Evolutionary conservation across 108 stramenopile species (phyloP).

Genomic region (Hondaea fermentalgiana): DNA sequence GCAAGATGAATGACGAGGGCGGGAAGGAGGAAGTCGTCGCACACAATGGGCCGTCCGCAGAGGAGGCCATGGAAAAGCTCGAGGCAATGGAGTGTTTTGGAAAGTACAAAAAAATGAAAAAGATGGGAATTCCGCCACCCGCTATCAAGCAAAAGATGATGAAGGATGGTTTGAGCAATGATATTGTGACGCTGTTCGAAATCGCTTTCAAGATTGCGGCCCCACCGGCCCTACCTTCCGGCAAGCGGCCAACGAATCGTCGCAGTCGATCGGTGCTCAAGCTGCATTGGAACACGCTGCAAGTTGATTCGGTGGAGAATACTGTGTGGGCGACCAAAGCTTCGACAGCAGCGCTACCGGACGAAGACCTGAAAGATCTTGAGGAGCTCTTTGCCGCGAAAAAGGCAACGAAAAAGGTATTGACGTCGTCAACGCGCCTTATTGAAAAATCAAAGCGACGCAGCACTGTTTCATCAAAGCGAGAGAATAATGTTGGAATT

Average conservation of each 20-base stretch:
- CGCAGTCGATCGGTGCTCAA: neutral
- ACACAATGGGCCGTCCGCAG: neutral
- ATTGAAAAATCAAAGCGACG: neutral
- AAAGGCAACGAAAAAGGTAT: neutral
- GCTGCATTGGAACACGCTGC: neutral
- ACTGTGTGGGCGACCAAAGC: neutral
- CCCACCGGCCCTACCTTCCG: neutral
- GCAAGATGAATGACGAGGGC: no score
- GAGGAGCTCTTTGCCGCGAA: neutral
- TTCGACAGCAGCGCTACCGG: neutral
- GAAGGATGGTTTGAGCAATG: neutral
- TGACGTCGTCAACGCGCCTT: neutral
- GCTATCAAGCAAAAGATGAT: constrained; percentile 7
- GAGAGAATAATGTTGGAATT: neutral
- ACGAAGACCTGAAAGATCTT: neutral
- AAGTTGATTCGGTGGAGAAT: neutral
- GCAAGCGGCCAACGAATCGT: neutral
- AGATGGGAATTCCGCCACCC: constrained; percentile 9
- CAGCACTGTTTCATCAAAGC: neutral
- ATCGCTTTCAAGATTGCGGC: neutral
- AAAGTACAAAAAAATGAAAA: constrained; percentile 9
- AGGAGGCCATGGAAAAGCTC: neutral
- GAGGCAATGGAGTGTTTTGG: neutral
- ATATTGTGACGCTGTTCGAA: neutral
- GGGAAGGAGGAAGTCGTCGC: no score